A percentile compares a stretch with the other conserved stretches of the same genome.
Evolutionary conservation across 2,329 filamentous ascomycete species (phyloP).

Genomic region (Nothophaeocryptopus gaeumannii): DNA sequence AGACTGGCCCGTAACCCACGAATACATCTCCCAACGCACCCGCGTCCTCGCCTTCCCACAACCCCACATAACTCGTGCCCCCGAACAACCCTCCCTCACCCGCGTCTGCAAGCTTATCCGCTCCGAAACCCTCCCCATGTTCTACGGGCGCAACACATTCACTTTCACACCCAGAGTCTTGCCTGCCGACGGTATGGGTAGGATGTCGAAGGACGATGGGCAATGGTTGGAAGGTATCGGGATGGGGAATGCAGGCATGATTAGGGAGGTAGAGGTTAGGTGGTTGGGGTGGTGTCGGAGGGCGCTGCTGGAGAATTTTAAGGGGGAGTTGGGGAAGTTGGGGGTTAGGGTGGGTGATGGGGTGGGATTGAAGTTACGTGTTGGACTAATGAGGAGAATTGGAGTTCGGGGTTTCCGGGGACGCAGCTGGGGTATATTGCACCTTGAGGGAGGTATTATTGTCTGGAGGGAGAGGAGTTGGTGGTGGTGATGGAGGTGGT

Average conservation of each 20-base stretch:
- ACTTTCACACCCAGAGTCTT: conserved; percentile 6
- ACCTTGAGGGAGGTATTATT: neutral
- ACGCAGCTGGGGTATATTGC: neutral
- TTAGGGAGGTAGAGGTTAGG: conserved; percentile 3
- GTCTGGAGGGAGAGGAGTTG: too few relatives aligned
- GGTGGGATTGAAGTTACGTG: conserved; percentile 3
- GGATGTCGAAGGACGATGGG: conserved; percentile 1
- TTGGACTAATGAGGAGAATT: conserved; percentile 13
- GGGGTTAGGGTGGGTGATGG: conserved; percentile 1
- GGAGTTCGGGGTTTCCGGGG: conserved; percentile 11
- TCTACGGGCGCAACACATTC: conserved; percentile 17
- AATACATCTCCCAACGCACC: conserved; percentile 5
- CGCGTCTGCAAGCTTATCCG: conserved; percentile 13
- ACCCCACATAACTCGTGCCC: conserved; percentile 1
- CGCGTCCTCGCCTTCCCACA: neutral
- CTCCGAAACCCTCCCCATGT: conserved; percentile 14
- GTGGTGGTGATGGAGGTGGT: too few relatives aligned
- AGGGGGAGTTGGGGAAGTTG: neutral
- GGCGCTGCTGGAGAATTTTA: conserved; percentile 8
- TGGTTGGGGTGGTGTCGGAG: conserved; percentile 13
- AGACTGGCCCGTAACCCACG: conserved; percentile 8
- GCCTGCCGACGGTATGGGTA: neutral
- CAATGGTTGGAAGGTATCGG: conserved; percentile 6
- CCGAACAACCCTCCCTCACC: conserved; percentile 15
- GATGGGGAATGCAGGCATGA: neutral